These are phyloP conservation scores for Aspergillus sclerotioniger DNA, from an alignment of 495 filamentous ascomycete genomes.

Conservation along the genomic window DNA sequence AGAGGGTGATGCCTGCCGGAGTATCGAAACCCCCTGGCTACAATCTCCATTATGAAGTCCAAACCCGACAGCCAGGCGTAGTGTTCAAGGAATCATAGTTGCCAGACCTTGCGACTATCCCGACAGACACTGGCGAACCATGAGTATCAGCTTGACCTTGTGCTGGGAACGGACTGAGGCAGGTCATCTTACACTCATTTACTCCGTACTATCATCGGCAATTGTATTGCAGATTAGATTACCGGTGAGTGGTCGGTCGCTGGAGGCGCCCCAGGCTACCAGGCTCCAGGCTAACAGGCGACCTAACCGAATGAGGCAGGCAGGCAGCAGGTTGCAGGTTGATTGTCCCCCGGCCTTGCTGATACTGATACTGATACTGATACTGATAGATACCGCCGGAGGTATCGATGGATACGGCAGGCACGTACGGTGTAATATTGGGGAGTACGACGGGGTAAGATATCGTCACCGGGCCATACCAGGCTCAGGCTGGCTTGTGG, in stretches of 20 bases:
- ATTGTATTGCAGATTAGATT: constrained; percentile 6
- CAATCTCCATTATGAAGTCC: not conserved
- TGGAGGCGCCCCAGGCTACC: not conserved
- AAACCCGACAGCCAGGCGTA: too few species aligned
- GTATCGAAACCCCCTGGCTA: not conserved
- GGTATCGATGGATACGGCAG: not conserved
- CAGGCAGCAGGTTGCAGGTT: not conserved
- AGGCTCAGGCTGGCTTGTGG: not conserved
- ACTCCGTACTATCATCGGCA: not conserved
- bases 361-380: too few species aligned
- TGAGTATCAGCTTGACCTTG: too few species aligned
- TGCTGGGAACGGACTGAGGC: too few species aligned
- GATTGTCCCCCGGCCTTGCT: not conserved
- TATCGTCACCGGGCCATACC: not conserved
- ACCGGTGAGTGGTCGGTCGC: constrained; percentile 5
- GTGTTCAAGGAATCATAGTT: too few species aligned
- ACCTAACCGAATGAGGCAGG: constrained; percentile 1
- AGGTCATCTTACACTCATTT: too few species aligned
- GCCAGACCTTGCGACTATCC: too few species aligned
- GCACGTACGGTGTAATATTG: not conserved
- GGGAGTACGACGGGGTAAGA: not conserved
- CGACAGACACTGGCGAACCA: too few species aligned
- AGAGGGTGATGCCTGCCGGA: not conserved
- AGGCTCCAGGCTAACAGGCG: not conserved
- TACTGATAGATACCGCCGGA: not conserved